Conservation (phyloP, 225 moss, liverwort and hornwort species). For the Pseudisothecium myosuroides region DNA sequence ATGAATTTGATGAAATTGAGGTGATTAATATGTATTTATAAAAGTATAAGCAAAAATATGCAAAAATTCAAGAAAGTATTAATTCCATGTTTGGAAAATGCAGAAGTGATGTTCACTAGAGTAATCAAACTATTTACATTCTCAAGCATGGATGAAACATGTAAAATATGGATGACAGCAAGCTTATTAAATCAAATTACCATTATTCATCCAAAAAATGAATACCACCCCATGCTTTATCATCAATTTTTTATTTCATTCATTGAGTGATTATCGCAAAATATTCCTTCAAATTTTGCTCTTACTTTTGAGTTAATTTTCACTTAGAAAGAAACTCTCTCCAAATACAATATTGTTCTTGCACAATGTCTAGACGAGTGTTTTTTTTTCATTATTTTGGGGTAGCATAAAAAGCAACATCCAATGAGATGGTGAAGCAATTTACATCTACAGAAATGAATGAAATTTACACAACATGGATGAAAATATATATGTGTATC, state of each 20-base stretch:
- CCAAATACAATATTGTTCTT: neutral
- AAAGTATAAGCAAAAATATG: neutral
- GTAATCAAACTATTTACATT: neutral
- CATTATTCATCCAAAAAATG: neutral
- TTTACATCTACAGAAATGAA: neutral
- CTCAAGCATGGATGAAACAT: neutral
- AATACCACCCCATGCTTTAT: neutral
- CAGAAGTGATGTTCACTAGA: neutral
- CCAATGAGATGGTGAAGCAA: neutral
- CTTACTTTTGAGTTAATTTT: neutral
- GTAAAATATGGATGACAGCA: too few relatives aligned
- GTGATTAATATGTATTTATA: neutral
- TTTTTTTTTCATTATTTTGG: neutral
- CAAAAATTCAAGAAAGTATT: neutral
- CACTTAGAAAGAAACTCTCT: accelerated
- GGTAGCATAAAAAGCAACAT: accelerated
- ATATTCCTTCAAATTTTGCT: neutral
- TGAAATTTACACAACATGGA: neutral
- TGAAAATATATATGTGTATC: neutral
- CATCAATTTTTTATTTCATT: neutral
- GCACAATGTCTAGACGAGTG: too few relatives aligned
- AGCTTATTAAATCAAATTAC: neutral
- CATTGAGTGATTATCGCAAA: neutral
- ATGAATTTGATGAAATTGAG: neutral
- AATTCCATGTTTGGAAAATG: accelerated